Base-by-base conservation (phyloP, 768 basidiomycete genomes). In the Russula griseocarnosa region DNA sequence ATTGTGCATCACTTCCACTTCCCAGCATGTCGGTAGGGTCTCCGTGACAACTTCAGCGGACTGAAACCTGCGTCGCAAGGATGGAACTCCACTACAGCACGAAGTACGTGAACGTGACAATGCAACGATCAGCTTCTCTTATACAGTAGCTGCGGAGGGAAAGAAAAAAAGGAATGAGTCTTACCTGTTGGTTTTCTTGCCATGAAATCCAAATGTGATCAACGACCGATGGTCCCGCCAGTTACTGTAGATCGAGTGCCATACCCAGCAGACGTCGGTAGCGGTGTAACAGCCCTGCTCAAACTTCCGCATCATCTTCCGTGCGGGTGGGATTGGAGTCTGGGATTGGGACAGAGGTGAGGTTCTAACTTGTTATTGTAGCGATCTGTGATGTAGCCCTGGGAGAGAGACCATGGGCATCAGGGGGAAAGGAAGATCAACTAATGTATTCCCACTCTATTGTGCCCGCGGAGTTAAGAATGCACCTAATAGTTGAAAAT, bases 181-280 rank as follows among this genome's bases (percentile, higher is more conserved):
- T 49, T 24, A 60, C 68, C 62, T 61, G 66, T 30, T 69, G 68
- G 20, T 69, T 69, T 36, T 69, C 68, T 57, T 54, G 58, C n/a
- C 68, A 46, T 69, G 68, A 28, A 54, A 46, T 11, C 52, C 58
- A 44, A 56, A 69, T 3, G 61, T 62, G 40, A 69, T 69, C 26
- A 51, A 42, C 14, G 68, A 64, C 36, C 53, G 50, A 26, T 52
- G 51, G 38, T 69, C 24, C 38, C 62, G 14, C 66, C 52, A 13
- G 66, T n/a, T n/a, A n/a, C n/a, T n/a, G 64, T 14, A 69, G 62
- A 36, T 69, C 68, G 58, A 69, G 66, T 30, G 62, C 47, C 59
- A n/a, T n/a, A n/a, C 66, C 66, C 66, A 69, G n/a, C 66, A 63
- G 10, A 59, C 60, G 22, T 69, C 68, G 40, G 66, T 64, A 34